phyloP scores from a whole-genome alignment of 768 basidiomycete species.

The Termitomyces sp. region DNA sequence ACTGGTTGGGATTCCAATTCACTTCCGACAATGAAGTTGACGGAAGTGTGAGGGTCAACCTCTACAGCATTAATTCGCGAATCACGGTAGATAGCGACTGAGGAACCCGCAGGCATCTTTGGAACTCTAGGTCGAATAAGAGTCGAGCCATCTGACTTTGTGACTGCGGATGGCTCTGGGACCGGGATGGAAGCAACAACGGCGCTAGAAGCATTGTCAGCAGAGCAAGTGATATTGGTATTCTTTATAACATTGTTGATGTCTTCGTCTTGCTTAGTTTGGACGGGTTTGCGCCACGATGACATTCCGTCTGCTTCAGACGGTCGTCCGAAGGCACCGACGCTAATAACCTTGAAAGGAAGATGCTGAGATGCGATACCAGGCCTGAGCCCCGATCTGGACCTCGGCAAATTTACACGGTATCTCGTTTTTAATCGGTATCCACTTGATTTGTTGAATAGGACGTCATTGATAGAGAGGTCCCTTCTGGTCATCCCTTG shows the following conservation, averaged over 20 bases:
- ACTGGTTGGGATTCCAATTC: slow-evolving; percentile 49
- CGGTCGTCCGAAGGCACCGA: slow-evolving; percentile 39
- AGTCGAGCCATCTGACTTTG: slow-evolving; percentile 25
- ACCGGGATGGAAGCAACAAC: slow-evolving; percentile 26
- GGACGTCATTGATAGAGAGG: slow-evolving; percentile 58
- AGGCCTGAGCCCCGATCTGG: slow-evolving; percentile 25
- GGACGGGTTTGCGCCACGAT: slow-evolving; percentile 41
- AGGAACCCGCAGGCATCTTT: slow-evolving; percentile 69
- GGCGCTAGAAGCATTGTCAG: slow-evolving; percentile 31
- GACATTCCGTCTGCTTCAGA: slow-evolving; percentile 34
- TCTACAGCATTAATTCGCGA: slow-evolving; percentile 49
- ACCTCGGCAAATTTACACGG: slow-evolving; percentile 38
- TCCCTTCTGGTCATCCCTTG: slow-evolving; percentile 60
- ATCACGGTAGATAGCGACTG: slow-evolving; percentile 71
- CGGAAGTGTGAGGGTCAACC: slow-evolving; percentile 43
- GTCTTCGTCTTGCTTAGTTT: slow-evolving; percentile 16
- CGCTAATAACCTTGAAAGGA: slow-evolving; percentile 20
- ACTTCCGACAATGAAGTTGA: slow-evolving; percentile 77
- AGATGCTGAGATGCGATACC: slow-evolving; percentile 23
- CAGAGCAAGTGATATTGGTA: slow-evolving; percentile 57
- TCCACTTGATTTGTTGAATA: slow-evolving; percentile 47
- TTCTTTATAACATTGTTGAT: slow-evolving; percentile 16
- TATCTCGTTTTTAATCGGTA: slow-evolving; percentile 38
- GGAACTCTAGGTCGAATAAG: slow-evolving; percentile 47
- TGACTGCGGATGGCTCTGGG: slow-evolving; percentile 23